A percentile compares a stretch with the other conserved stretches of the same genome.
These are phyloP conservation scores for Protomyces arabidopsidicola DNA, from an alignment of 1,139 yeast genomes.

Conservation along the genomic window DNA sequence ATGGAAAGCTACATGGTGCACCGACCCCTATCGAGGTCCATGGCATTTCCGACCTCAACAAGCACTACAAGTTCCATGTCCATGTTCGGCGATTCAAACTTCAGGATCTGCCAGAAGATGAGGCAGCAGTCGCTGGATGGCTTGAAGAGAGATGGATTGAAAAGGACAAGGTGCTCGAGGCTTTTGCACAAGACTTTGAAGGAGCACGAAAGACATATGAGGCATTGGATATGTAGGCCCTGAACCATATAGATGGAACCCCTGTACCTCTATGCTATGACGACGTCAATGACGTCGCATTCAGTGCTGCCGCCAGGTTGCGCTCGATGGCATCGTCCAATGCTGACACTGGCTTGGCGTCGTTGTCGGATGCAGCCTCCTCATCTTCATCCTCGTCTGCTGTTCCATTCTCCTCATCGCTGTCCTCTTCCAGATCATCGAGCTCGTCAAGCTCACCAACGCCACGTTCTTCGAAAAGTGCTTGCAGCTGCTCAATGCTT, in stretches of 20 bases:
- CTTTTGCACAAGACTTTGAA: neutral
- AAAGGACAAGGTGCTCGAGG: conserved; percentile 33
- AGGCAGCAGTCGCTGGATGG: conserved; percentile 35
- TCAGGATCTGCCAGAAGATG: conserved; percentile 33
- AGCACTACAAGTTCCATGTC: conserved; percentile 45
- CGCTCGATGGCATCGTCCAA: conserved; percentile 47
- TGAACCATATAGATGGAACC: too few species aligned
- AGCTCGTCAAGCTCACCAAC: conserved; percentile 80
- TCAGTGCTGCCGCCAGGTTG: conserved; percentile 37
- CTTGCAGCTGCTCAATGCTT: conserved; percentile 52
- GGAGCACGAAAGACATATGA: neutral
- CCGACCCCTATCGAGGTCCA: conserved; percentile 59
- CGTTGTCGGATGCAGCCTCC: conserved; percentile 50
- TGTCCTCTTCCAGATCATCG: conserved; percentile 88
- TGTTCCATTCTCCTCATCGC: conserved; percentile 78
- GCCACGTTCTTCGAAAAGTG: conserved; percentile 67
- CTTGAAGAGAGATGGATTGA: conserved; percentile 36
- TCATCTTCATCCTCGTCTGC: conserved; percentile 61
- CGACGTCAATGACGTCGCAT: neutral
- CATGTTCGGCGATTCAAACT: conserved; percentile 50
- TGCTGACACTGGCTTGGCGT: conserved; percentile 46
- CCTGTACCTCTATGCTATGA: neutral
- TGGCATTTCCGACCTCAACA: conserved; percentile 43
- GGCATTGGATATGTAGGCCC: neutral
- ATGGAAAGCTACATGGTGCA: conserved; percentile 40